phyloP scores from a whole-genome alignment of 2,329 filamentous ascomycete genomes.

The Escovopsis sp. region DNA sequence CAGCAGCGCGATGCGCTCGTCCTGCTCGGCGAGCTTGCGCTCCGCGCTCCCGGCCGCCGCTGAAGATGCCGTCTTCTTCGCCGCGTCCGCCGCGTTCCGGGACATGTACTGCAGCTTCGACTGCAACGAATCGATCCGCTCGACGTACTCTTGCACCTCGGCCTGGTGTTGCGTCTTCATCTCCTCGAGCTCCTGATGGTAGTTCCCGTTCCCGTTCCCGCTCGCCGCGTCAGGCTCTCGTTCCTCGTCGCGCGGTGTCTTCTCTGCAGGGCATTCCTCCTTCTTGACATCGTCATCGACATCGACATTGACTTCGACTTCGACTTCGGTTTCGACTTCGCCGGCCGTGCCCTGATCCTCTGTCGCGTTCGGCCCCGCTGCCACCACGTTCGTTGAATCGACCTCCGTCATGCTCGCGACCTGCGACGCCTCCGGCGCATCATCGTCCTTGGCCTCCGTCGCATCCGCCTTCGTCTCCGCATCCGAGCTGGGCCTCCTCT shows the following conservation, averaged over 20 bases:
- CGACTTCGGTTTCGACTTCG: too few relatives aligned
- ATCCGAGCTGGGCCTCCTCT: conserved; percentile 2
- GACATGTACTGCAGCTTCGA: conserved; percentile 82
- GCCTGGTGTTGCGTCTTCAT: conserved; percentile 44
- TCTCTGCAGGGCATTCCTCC: neutral
- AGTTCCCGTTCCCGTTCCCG: too few relatives aligned
- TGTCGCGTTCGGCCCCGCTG: too few relatives aligned
- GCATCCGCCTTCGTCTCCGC: neutral
- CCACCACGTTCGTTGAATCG: too few relatives aligned
- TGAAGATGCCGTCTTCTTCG: conserved; percentile 50
- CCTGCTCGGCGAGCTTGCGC: conserved; percentile 74
- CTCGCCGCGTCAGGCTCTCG: neutral
- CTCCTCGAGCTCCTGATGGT: conserved; percentile 12
- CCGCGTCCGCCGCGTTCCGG: conserved; percentile 61
- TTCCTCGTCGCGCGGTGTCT: neutral
- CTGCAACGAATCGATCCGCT: conserved; percentile 83
- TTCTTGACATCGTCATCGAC: neutral
- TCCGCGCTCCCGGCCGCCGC: conserved; percentile 52
- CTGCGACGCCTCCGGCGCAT: too few relatives aligned
- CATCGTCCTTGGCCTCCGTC: neutral
- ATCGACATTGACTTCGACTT: neutral
- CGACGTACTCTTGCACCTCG: conserved; percentile 69
- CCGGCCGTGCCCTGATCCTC: too few relatives aligned
- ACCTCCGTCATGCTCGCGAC: too few relatives aligned
- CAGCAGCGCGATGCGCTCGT: conserved; percentile 75